Percentiles rank a stretch among this genome's conserved stretches.
phyloP scores from a whole-genome alignment of 805 yeast species.

The Scheffersomyces coipomensis region DNA sequence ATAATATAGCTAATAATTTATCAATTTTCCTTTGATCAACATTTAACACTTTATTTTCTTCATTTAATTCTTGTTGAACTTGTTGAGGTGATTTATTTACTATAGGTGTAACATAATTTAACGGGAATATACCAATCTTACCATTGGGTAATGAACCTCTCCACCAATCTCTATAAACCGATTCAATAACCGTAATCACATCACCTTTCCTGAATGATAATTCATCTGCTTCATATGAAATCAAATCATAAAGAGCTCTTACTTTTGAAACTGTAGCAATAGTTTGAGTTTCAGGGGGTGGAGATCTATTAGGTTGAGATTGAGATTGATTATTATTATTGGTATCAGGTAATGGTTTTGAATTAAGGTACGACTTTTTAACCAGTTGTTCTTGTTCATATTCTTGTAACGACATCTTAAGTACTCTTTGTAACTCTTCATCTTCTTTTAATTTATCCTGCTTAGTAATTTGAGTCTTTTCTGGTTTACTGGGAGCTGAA shows the following conservation, averaged over 20 bases:
- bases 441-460: constrained; percentile 64
- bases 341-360: constrained; percentile 39
- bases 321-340: constrained; percentile 7
- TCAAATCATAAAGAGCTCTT: constrained; percentile 79
- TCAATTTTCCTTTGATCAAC: constrained; percentile 61
- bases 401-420: constrained; percentile 71
- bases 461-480: constrained; percentile 46
- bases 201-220: constrained; percentile 86
- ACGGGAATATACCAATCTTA: constrained; percentile 83
- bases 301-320: constrained; percentile 6
- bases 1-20: constrained; percentile 54
- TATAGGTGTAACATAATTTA: constrained; percentile 83
- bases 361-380: constrained; percentile 20
- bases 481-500: constrained; percentile 55
- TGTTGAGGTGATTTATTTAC: constrained; percentile 66
- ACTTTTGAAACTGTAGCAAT: constrained; percentile 60
- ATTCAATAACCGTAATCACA: constrained; percentile 79
- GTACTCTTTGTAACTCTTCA: constrained; percentile 72
- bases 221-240: constrained; percentile 81
- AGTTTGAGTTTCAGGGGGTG: constrained; percentile 23
- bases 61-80: constrained; percentile 44
- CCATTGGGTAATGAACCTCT: constrained; percentile 79
- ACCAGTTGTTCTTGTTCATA: constrained; percentile 40
- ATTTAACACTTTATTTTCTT: constrained; percentile 53
- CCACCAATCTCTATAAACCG: constrained; percentile 95